Conservation (phyloP, 2,329 filamentous ascomycete species). For the Cercospora citrullina region DNA sequence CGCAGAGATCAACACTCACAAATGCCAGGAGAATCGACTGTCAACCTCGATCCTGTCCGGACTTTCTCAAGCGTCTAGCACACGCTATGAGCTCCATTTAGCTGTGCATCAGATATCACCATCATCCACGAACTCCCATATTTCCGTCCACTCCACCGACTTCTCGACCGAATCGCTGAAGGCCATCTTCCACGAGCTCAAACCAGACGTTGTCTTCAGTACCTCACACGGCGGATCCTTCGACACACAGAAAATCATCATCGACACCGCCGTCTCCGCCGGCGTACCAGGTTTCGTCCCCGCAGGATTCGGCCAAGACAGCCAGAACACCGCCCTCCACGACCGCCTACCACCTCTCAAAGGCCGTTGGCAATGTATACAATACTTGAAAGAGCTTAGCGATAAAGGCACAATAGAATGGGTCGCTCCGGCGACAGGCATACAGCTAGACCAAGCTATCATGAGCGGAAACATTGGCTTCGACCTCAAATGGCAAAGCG, state of each 20-base stretch:
- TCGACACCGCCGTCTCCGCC: constrained; percentile 28
- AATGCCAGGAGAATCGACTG: constrained; percentile 26
- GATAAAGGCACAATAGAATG: constrained; percentile 34
- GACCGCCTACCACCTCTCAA: constrained; percentile 35
- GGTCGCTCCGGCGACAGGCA: constrained; percentile 40
- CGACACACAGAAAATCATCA: constrained; percentile 31
- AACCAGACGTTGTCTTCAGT: constrained; percentile 34
- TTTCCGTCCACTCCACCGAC: constrained; percentile 33
- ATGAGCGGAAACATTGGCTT: constrained; percentile 41
- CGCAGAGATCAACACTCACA: neutral
- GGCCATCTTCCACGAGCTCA: constrained; percentile 25
- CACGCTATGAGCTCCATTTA: constrained; percentile 20
- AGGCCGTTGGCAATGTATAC: constrained; percentile 36
- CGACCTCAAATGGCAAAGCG: constrained; percentile 44
- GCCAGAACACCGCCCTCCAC: constrained; percentile 37
- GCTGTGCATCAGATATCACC: constrained; percentile 12
- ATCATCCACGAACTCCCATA: neutral
- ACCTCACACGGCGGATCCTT: constrained; percentile 30
- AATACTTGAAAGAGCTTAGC: constrained; percentile 32
- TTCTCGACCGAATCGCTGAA: constrained; percentile 37
- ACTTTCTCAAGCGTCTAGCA: neutral
- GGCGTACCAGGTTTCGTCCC: constrained; percentile 29
- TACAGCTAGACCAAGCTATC: constrained; percentile 38
- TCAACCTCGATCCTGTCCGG: constrained; percentile 22
- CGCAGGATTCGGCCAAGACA: constrained; percentile 34